Conservation (phyloP, 306 rosid species). For the Medicago ruthenica region DNA sequence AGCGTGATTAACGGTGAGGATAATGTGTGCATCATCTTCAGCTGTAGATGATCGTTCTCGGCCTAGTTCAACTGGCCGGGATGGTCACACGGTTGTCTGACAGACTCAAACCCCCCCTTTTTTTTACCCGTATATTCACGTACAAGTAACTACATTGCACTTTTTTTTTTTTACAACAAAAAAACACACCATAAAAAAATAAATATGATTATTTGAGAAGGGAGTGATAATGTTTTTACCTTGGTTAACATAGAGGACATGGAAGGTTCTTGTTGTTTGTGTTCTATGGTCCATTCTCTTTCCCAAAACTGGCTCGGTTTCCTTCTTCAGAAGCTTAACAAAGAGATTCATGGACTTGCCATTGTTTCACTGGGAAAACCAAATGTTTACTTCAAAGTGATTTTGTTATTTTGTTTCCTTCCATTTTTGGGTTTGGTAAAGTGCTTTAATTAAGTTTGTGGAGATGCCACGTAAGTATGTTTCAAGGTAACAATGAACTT, state of each 20-base stretch:
- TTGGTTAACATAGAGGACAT: not conserved
- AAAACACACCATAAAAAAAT: not conserved
- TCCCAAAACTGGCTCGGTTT: too few relatives aligned
- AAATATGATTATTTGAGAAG: not conserved
- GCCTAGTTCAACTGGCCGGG: not conserved
- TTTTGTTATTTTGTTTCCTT: too few relatives aligned
- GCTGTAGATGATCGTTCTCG: not conserved
- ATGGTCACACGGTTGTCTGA: not conserved
- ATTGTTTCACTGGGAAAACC: not conserved
- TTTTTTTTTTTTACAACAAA: too few relatives aligned
- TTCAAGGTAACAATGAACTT: too few relatives aligned
- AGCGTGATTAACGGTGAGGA: slow-evolving; percentile 25
- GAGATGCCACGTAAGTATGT: too few relatives aligned
- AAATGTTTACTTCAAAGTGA: too few relatives aligned
- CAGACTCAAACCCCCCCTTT: not conserved
- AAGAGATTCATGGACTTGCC: too few relatives aligned
- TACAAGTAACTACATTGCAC: too few relatives aligned
- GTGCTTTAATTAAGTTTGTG: too few relatives aligned
- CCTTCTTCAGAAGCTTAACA: too few relatives aligned
- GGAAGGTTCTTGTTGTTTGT: not conserved
- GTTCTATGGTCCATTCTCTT: too few relatives aligned
- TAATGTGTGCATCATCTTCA: fast-evolving
- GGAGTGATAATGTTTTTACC: not conserved
- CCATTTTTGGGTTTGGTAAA: too few relatives aligned
- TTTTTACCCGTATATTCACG: not conserved